A percentile compares a stretch with the other conserved stretches of the same genome.
phyloP scores from a whole-genome alignment of 106 monocot species.

The Dendrobium nobile region DNA sequence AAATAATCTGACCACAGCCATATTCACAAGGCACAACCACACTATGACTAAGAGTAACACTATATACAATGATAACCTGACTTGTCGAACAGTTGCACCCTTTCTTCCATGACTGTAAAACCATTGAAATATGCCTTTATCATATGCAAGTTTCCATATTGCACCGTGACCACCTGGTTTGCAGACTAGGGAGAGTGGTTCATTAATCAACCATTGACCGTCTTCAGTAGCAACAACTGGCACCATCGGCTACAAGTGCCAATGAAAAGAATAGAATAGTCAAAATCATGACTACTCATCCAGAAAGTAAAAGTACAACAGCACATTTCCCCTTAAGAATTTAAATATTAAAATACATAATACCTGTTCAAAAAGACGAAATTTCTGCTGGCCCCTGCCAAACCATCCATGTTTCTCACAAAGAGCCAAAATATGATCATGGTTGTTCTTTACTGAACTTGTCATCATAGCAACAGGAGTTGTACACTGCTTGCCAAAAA shows the following conservation, averaged over 20 bases:
- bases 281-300: neutral
- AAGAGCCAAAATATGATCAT: constrained; percentile 56
- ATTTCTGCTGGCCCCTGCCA: constrained; percentile 70
- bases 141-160: constrained; percentile 95
- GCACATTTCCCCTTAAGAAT: neutral
- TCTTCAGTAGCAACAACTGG: constrained; percentile 80
- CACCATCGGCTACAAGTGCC: constrained; percentile 62
- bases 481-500: constrained; percentile 73
- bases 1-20: neutral
- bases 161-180: constrained; percentile 99
- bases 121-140: constrained; percentile 89
- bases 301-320: neutral
- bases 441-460: constrained; percentile 92
- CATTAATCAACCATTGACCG: constrained; percentile 76
- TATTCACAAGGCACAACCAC: neutral
- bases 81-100: constrained; percentile 95
- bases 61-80: constrained; percentile 51
- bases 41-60: neutral
- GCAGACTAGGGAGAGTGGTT: constrained; percentile 51
- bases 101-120: constrained; percentile 72
- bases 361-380: constrained; percentile 91
- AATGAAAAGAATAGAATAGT: neutral
- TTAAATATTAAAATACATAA: neutral
- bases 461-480: constrained; percentile 99
- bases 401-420: constrained; percentile 79